phyloP scores from a whole-genome alignment of 2,329 filamentous ascomycete species.

The Knoxdaviesia capensis region DNA sequence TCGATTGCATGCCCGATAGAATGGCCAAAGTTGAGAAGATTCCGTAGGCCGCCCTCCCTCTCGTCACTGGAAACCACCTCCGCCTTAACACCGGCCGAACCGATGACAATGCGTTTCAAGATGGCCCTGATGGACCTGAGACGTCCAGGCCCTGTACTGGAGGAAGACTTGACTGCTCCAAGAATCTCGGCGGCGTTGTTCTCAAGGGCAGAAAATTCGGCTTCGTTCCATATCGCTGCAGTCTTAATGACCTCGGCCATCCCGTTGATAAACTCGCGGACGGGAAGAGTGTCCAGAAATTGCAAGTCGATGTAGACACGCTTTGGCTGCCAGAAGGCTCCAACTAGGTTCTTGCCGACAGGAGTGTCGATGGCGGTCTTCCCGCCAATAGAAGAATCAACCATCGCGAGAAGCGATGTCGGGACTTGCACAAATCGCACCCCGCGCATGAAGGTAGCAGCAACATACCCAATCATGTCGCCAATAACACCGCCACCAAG shows the following conservation, averaged over 20 bases:
- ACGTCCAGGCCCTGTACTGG: constrained; percentile 24
- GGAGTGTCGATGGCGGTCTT: constrained; percentile 97
- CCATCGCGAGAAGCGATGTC: constrained; percentile 88
- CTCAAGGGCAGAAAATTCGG: constrained; percentile 70
- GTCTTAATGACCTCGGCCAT: constrained; percentile 99
- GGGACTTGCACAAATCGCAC: constrained; percentile 93
- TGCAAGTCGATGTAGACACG: constrained; percentile 86
- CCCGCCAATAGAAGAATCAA: constrained; percentile 93
- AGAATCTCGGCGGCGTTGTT: constrained; percentile 62
- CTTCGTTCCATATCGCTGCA: constrained; percentile 84
- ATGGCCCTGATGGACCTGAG: constrained; percentile 51
- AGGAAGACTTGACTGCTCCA: constrained; percentile 2
- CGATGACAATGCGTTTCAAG: constrained; percentile 64
- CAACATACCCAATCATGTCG: constrained; percentile 94
- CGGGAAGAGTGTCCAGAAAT: constrained; percentile 78
- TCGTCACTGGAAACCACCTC: constrained; percentile 89
- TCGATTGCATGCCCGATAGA: constrained; percentile 96
- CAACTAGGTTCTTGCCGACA: constrained; percentile 87
- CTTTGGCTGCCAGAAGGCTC: constrained; percentile 89
- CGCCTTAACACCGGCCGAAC: constrained; percentile 84
- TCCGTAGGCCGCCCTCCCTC: constrained; percentile 79
- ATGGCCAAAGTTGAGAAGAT: constrained; percentile 92
- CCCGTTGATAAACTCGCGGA: constrained; percentile 89
- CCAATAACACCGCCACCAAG: constrained; percentile 93
- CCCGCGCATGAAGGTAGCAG: constrained; percentile 95